phyloP scores from a whole-genome alignment of 2,329 filamentous ascomycete species.

The Colletotrichum navitas region DNA sequence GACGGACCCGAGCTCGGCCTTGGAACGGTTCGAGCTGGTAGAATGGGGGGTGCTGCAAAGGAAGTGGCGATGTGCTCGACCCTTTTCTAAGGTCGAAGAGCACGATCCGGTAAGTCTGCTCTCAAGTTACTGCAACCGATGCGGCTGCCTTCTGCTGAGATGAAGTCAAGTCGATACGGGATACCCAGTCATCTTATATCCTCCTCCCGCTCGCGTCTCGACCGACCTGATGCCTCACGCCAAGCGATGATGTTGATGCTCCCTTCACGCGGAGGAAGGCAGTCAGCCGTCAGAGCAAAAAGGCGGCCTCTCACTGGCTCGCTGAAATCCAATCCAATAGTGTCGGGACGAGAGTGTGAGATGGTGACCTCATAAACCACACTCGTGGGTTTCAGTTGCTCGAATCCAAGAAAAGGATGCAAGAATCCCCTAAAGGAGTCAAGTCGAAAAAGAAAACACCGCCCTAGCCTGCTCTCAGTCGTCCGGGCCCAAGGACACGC shows the following conservation, averaged over 20 bases:
- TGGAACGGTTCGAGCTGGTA: neutral
- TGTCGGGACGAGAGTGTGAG: conserved; percentile 23
- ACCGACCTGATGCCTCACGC: conserved; percentile 9
- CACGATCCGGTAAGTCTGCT: neutral
- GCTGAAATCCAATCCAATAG: conserved; percentile 35
- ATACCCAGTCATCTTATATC: conserved; percentile 30
- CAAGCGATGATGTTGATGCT: conserved; percentile 28
- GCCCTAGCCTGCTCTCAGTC: conserved; percentile 2
- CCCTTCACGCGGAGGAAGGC: conserved; percentile 8
- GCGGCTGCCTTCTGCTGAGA: neutral
- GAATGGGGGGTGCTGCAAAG: neutral
- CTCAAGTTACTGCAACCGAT: conserved; percentile 2
- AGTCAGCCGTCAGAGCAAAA: conserved; percentile 3
- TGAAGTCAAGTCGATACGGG: conserved; percentile 8
- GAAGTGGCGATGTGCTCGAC: neutral
- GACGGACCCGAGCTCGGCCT: conserved; percentile 1
- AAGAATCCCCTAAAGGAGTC: neutral
- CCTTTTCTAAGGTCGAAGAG: neutral
- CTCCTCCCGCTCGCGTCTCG: neutral
- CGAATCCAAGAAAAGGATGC: conserved; percentile 5
- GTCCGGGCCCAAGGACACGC: conserved; percentile 22
- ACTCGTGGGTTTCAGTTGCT: conserved; percentile 14
- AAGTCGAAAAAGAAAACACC: neutral
- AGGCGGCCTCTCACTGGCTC: conserved; percentile 36
- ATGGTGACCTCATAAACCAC: conserved; percentile 30